Percentiles rank a stretch among this genome's conserved stretches.
phyloP scores from a whole-genome alignment of 225 moss, liverwort and hornwort genomes.

The Bryum argenteum region DNA sequence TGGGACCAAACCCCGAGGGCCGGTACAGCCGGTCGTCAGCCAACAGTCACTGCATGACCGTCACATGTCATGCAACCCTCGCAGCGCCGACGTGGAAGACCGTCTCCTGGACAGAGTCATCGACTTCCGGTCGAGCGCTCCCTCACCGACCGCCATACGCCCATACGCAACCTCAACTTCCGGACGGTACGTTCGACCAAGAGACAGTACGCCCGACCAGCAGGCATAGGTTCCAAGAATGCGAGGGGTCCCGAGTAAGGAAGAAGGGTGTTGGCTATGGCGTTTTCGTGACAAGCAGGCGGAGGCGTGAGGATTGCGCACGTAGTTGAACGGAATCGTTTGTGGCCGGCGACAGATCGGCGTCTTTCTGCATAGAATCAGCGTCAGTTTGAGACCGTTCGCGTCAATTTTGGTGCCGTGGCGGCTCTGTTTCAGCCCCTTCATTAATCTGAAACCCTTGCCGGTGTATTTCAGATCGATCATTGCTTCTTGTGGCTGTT shows the following conservation, averaged over 20 bases:
- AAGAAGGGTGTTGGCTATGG: conserved; percentile 28
- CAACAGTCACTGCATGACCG: conserved; percentile 31
- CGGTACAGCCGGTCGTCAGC: neutral
- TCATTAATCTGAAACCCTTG: conserved; percentile 33
- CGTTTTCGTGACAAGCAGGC: conserved; percentile 19
- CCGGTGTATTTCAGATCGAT: neutral
- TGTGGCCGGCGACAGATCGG: neutral
- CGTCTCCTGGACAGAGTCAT: neutral
- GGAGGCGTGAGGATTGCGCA: conserved; percentile 25
- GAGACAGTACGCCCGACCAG: neutral
- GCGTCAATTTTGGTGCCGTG: neutral
- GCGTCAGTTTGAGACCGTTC: neutral
- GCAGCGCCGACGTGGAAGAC: conserved; percentile 26
- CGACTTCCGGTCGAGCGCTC: neutral
- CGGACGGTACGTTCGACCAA: neutral
- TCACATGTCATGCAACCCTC: conserved; percentile 25
- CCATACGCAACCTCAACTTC: rapidly evolving
- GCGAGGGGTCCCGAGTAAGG: conserved; percentile 28
- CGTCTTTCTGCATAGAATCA: neutral
- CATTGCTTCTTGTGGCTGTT: conserved; percentile 4
- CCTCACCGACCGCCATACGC: neutral
- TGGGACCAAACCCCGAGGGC: neutral
- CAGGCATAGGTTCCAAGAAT: conserved; percentile 35
- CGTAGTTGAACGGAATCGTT: neutral
- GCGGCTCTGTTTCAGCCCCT: conserved; percentile 1